These are phyloP conservation scores for Leishmania aethiopica DNA, from an alignment of 208 protist genomes.

Conservation along the genomic window DNA sequence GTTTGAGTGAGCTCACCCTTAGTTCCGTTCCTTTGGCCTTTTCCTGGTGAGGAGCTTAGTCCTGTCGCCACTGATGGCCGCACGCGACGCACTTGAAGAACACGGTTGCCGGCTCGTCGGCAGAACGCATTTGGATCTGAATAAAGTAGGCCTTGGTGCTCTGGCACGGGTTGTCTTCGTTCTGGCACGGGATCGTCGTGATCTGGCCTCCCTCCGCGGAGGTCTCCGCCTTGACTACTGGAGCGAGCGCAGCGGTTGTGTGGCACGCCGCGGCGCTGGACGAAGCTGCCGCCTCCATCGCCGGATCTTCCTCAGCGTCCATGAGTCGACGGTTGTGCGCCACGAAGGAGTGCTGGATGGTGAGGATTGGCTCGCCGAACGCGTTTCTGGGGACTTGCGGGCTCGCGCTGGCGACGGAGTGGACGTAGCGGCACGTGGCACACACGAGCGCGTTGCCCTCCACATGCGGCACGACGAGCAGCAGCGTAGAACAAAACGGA, in stretches of 20 bases:
- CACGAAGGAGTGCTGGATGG: slow-evolving; percentile 64
- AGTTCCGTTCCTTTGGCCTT: neutral
- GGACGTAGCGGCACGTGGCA: slow-evolving; percentile 75
- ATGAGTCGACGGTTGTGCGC: slow-evolving; percentile 50
- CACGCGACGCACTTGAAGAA: slow-evolving; percentile 97
- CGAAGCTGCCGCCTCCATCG: neutral
- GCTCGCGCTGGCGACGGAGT: slow-evolving; percentile 31
- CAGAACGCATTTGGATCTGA: slow-evolving; percentile 97
- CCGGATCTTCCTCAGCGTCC: slow-evolving; percentile 34
- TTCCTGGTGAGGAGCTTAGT: slow-evolving; percentile 35
- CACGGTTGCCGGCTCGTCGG: slow-evolving; percentile 97
- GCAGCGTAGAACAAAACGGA: slow-evolving; percentile 87
- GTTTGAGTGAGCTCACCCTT: neutral
- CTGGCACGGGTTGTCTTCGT: slow-evolving; percentile 80
- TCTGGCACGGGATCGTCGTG: slow-evolving; percentile 82
- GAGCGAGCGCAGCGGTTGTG: neutral
- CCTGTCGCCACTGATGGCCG: slow-evolving; percentile 92
- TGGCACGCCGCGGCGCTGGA: neutral
- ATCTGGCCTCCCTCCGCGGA: slow-evolving; percentile 79
- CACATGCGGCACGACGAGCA: slow-evolving; percentile 55
- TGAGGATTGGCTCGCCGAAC: slow-evolving; percentile 44
- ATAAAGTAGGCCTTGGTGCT: slow-evolving; percentile 92
- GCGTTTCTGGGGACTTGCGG: slow-evolving; percentile 55
- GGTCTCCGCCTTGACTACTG: slow-evolving; percentile 3
- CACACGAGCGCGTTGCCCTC: slow-evolving; percentile 59